phyloP scores from a whole-genome alignment of 305 asterid genomes.

The Euphrasia arctica region DNA sequence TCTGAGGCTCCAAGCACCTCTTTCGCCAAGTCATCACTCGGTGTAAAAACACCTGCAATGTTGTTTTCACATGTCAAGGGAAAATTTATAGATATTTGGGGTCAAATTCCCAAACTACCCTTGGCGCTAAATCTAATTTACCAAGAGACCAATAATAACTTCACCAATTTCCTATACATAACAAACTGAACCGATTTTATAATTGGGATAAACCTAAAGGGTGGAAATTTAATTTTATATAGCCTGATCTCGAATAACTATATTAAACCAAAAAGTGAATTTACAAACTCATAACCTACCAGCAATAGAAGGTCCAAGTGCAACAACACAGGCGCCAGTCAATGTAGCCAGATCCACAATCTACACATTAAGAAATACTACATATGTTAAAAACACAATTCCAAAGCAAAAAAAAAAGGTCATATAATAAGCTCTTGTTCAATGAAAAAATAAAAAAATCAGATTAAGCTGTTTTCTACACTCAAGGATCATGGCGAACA shows the following conservation, averaged over 20 bases:
- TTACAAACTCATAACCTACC: conserved; percentile 36
- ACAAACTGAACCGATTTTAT: too few species aligned
- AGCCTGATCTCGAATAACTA: too few species aligned
- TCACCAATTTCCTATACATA: too few species aligned
- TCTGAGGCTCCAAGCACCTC: conserved; percentile 77
- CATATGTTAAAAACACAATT: not conserved
- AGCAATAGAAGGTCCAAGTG: conserved; percentile 94
- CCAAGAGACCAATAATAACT: too few species aligned
- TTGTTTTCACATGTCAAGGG: not conserved
- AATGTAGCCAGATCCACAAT: conserved; percentile 92
- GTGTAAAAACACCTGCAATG: conserved; percentile 72
- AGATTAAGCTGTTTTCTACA: not conserved
- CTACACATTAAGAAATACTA: conserved; percentile 33
- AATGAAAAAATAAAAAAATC: not conserved
- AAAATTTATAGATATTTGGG: not conserved
- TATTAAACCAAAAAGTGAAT: too few species aligned
- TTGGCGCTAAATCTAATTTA: too few species aligned
- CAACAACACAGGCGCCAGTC: conserved; percentile 87
- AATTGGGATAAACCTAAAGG: too few species aligned
- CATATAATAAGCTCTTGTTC: not conserved
- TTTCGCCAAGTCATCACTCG: conserved; percentile 80
- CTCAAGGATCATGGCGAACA: too few species aligned
- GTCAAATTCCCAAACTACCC: not conserved
- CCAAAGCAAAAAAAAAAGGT: too few species aligned
- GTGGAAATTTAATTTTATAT: too few species aligned